Percentiles rank a stretch among this genome's conserved stretches.
Conservation (phyloP, 139 green algal genomes). For the Yamagishiella unicocca region DNA sequence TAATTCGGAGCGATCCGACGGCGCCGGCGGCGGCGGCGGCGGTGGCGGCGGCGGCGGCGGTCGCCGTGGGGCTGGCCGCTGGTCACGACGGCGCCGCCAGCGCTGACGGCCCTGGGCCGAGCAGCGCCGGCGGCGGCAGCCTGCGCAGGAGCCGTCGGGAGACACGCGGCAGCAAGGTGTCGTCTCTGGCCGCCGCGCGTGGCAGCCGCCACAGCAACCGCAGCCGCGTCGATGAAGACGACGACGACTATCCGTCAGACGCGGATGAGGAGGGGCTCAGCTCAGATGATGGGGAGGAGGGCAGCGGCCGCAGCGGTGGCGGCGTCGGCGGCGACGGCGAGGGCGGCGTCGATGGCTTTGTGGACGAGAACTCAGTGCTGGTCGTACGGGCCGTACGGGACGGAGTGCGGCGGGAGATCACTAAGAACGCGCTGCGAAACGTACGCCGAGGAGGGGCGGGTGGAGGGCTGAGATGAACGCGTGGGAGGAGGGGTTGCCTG, state of each 20-base stretch:
- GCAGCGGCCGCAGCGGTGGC: neutral
- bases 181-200: neutral
- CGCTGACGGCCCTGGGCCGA: neutral
- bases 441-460: neutral
- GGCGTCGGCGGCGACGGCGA: neutral
- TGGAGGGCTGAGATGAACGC: too few relatives aligned
- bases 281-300: neutral
- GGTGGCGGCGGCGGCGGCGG: neutral
- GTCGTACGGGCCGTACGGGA: conserved; percentile 16
- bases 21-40: neutral
- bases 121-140: neutral
- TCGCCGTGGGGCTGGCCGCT: neutral
- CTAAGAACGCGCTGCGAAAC: conserved; percentile 33
- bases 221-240: neutral
- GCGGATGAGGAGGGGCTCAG: neutral
- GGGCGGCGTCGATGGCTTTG: neutral
- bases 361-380: conserved; percentile 24
- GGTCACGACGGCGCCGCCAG: neutral
- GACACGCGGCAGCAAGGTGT: neutral
- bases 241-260: neutral
- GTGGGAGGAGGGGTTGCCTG: too few relatives aligned
- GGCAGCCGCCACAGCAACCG: neutral
- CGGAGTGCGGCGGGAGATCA: conserved; percentile 35
- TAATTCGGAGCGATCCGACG: neutral
- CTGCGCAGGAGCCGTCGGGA: conserved; percentile 11